A percentile compares a stretch with the other conserved stretches of the same genome.
These are phyloP conservation scores for Eucalyptus polybractea DNA, from an alignment of 345 rosid species.

Conservation along the genomic window DNA sequence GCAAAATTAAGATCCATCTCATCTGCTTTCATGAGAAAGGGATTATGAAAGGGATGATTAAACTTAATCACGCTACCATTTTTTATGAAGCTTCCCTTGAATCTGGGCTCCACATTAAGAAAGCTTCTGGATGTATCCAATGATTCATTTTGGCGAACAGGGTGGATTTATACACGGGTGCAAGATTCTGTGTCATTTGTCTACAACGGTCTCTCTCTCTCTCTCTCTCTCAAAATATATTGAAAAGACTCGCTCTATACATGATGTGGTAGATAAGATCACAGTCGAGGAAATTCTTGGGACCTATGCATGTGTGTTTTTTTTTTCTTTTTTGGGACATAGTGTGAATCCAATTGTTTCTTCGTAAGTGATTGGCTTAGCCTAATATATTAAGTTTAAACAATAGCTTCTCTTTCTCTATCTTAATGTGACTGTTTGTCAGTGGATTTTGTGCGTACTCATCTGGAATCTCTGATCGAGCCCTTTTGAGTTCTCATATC, in stretches of 20 bases:
- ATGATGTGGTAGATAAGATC: not conserved
- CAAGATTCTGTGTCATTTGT: constrained; percentile 41
- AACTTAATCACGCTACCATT: not conserved
- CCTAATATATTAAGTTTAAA: not conserved
- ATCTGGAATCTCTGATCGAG: not conserved
- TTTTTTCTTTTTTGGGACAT: not conserved
- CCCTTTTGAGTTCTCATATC: not conserved
- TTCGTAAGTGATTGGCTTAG: not conserved
- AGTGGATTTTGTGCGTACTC: not conserved
- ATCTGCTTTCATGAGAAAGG: not conserved
- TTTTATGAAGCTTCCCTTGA: constrained; percentile 28
- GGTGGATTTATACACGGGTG: constrained; percentile 54
- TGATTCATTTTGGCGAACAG: constrained; percentile 50
- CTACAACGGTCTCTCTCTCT: constrained; percentile 26
- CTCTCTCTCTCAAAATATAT: not conserved
- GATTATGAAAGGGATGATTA: not conserved
- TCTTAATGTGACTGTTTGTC: not conserved
- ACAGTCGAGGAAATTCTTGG: not conserved
- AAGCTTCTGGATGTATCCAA: constrained; percentile 35
- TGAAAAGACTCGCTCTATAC: not conserved
- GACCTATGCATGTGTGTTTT: not conserved
- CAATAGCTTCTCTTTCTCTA: not conserved
- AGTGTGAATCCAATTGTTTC: not conserved
- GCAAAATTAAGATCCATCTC: not conserved
- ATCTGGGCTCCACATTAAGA: constrained; percentile 44